phyloP scores from a whole-genome alignment of 2,329 filamentous ascomycete species.

The Colletotrichum navitas region DNA sequence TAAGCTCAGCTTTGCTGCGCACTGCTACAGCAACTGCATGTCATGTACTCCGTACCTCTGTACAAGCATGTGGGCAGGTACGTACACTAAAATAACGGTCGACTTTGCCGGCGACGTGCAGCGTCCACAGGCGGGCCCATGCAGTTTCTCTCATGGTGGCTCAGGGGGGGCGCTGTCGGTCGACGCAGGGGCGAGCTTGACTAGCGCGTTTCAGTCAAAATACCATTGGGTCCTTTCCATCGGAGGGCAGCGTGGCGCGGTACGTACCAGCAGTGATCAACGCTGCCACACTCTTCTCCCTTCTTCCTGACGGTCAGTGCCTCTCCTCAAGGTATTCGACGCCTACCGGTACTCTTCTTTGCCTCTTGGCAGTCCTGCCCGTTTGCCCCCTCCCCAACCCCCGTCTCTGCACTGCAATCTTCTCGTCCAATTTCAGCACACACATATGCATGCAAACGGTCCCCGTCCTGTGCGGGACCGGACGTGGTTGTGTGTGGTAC shows the following conservation, averaged over 20 bases:
- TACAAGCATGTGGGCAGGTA: background rate
- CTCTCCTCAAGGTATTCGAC: too few species aligned
- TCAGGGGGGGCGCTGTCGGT: slow-evolving; percentile 32
- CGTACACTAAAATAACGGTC: background rate
- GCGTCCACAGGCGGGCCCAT: slow-evolving; percentile 10
- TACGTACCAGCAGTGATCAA: background rate
- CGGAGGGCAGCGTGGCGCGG: too few species aligned
- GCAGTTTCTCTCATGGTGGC: slow-evolving; percentile 11
- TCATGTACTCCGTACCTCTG: too few species aligned
- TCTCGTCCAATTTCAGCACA: slow-evolving; percentile 27
- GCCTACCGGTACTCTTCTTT: too few species aligned
- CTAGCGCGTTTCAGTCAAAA: slow-evolving; percentile 1
- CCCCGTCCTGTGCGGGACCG: slow-evolving; percentile 22
- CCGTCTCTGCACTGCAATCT: slow-evolving; percentile 13
- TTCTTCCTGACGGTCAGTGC: background rate
- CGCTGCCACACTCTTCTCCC: background rate
- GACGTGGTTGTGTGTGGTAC: background rate
- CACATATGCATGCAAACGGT: slow-evolving; percentile 21
- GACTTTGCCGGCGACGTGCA: slow-evolving; percentile 12
- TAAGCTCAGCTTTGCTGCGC: too few species aligned
- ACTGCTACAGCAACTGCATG: too few species aligned
- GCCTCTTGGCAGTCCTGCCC: slow-evolving; percentile 5
- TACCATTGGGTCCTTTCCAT: background rate
- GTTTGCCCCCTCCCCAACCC: slow-evolving; percentile 9
- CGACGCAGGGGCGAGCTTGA: slow-evolving; percentile 29